A percentile compares a stretch with the other conserved stretches of the same genome.
phyloP scores from a whole-genome alignment of 257 asterid genomes.

The Paraleonurus japonicus region DNA sequence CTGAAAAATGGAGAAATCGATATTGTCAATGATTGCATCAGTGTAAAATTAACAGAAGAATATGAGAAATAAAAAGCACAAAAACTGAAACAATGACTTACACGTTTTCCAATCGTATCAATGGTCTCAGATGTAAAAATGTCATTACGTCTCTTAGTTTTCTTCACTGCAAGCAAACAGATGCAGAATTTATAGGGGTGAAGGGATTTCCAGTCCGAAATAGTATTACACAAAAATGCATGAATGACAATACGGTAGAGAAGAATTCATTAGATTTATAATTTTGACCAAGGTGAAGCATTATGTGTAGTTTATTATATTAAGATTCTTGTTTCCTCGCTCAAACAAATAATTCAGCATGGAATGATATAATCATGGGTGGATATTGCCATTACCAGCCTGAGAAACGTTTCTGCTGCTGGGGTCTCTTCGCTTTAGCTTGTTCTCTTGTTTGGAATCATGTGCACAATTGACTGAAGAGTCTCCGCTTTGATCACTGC shows the following conservation, averaged over 20 bases:
- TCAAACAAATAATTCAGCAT: conserved; percentile 5
- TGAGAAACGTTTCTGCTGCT: conserved; percentile 35
- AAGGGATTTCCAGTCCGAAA: background rate
- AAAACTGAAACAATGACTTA: conserved; percentile 39
- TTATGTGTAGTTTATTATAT: background rate
- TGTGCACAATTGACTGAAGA: conserved; percentile 20
- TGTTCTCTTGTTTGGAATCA: conserved; percentile 33
- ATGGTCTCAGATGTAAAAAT: conserved; percentile 43
- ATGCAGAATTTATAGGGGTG: background rate
- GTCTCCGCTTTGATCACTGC: conserved; percentile 38
- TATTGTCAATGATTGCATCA: background rate
- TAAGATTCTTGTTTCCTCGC: background rate
- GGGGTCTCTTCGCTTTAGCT: conserved; percentile 35
- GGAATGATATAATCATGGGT: background rate
- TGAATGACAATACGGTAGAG: too few relatives aligned
- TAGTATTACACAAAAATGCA: background rate
- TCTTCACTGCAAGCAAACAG: conserved; percentile 44
- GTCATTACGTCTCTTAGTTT: conserved; percentile 34
- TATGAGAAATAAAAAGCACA: background rate
- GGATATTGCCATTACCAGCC: conserved; percentile 41
- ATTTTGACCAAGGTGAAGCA: background rate
- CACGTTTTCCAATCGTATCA: conserved; percentile 31
- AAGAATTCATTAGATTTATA: background rate
- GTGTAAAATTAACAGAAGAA: background rate
- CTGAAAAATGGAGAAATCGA: conserved; percentile 30